Percentiles rank a stretch among this genome's conserved stretches.
Conservation (phyloP, 345 rosid species). For the Euphorbia peplus region DNA sequence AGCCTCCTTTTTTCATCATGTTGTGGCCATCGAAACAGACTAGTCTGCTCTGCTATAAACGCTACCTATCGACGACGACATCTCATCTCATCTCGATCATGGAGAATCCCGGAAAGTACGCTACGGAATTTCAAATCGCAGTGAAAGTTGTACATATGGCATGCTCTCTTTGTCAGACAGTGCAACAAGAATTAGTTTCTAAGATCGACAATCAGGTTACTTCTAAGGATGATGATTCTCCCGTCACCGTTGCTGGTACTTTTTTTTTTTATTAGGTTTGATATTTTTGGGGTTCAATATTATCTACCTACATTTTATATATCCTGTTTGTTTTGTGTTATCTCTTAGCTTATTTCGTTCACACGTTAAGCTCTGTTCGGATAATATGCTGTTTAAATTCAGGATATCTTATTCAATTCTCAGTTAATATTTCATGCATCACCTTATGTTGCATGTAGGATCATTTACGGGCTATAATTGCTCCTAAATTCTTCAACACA, state of each 20-base stretch:
- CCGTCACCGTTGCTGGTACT: conserved; percentile 84
- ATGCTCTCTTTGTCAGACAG: conserved; percentile 71
- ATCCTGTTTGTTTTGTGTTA: neutral
- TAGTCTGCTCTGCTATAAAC: too few relatives aligned
- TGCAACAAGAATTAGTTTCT: conserved; percentile 54
- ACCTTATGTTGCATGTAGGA: too few relatives aligned
- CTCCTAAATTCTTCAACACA: too few relatives aligned
- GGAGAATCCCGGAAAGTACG: conserved; percentile 36
- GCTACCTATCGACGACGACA: too few relatives aligned
- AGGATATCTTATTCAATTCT: too few relatives aligned
- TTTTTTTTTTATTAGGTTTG: too few relatives aligned
- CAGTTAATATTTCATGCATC: too few relatives aligned
- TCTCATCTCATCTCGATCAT: too few relatives aligned
- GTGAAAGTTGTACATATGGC: conserved; percentile 80
- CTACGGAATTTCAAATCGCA: conserved; percentile 67
- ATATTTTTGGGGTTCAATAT: neutral
- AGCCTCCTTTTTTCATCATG: too few relatives aligned
- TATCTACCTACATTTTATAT: conserved; percentile 4
- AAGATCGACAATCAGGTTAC: conserved; percentile 35
- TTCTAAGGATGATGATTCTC: conserved; percentile 88
- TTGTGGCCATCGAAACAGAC: too few relatives aligned
- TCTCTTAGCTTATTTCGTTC: neutral
- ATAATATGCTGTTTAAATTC: neutral
- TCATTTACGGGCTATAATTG: too few relatives aligned
- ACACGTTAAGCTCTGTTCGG: neutral